Percentiles rank a stretch among this genome's conserved stretches.
These are phyloP conservation scores for Citrullus amarus DNA, from an alignment of 306 rosid genomes.

Conservation along the genomic window DNA sequence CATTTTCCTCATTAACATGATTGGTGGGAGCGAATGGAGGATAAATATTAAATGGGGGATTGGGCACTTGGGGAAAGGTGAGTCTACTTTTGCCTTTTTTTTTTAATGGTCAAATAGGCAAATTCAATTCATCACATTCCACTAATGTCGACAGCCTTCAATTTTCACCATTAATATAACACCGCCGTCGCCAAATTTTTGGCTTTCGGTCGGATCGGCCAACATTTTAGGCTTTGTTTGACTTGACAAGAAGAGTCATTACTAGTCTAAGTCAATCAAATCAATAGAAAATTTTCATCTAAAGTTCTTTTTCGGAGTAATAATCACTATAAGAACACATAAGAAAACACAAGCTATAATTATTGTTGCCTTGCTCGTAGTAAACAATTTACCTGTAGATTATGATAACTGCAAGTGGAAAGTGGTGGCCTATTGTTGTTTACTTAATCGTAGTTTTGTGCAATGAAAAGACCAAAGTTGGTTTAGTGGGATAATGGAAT, in stretches of 20 bases:
- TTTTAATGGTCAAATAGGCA: not conserved
- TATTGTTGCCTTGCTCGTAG: not conserved
- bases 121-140: not conserved
- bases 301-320: not conserved
- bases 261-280: not conserved
- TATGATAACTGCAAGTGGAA: not conserved
- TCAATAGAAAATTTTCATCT: not conserved
- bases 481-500: not conserved
- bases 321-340: not conserved
- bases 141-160: not conserved
- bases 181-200: not conserved
- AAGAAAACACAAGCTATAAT: not conserved
- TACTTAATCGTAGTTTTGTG: not conserved
- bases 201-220: constrained; percentile 7
- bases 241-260: not conserved
- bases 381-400: not conserved
- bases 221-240: constrained; percentile 1
- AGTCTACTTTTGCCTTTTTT: not conserved
- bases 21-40: constrained; percentile 27
- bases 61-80: constrained; percentile 33
- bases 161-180: not conserved
- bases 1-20: constrained; percentile 36
- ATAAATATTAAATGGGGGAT: constrained; percentile 12
- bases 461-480: constrained; percentile 2
- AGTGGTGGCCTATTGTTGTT: not conserved